phyloP scores from a whole-genome alignment of 2,329 filamentous ascomycete species.

The Ophiostoma triangulosporum region DNA sequence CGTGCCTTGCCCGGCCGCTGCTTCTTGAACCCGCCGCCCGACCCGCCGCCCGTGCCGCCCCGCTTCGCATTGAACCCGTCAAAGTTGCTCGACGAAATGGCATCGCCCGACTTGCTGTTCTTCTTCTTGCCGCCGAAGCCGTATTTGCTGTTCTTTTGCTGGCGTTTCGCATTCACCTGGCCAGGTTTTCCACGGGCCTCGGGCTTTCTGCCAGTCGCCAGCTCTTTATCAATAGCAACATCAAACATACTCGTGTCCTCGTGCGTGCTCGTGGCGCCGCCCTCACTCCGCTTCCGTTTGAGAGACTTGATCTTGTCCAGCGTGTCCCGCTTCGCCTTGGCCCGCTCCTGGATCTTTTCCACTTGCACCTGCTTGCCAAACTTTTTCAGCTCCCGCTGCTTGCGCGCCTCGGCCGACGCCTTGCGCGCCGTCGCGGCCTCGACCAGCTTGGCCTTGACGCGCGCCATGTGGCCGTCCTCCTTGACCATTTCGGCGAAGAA shows the following conservation, averaged over 20 bases:
- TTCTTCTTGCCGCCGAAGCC: conserved; percentile 95
- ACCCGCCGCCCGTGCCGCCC: conserved; percentile 70
- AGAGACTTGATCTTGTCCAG: conserved; percentile 89
- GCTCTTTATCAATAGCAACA: conserved; percentile 63
- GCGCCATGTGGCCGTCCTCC: conserved; percentile 95
- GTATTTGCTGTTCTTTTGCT: conserved; percentile 90
- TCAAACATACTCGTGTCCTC: conserved; percentile 89
- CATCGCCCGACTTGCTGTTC: conserved; percentile 81
- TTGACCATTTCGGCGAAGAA: conserved; percentile 99
- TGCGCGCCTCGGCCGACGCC: conserved; percentile 78
- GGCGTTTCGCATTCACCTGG: conserved; percentile 54
- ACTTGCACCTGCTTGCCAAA: conserved; percentile 98
- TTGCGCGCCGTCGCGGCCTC: conserved; percentile 89
- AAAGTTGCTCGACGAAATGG: conserved; percentile 66
- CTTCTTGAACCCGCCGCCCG: conserved; percentile 21
- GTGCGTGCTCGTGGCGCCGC: conserved; percentile 48
- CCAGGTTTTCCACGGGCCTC: no score
- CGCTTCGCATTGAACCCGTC: conserved; percentile 67
- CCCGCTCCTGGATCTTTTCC: conserved; percentile 85
- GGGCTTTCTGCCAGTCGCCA: conserved; percentile 29
- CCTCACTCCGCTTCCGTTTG: no score
- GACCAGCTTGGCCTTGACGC: conserved; percentile 83
- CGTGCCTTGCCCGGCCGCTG: conserved; percentile 30
- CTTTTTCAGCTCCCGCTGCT: conserved; percentile 92
- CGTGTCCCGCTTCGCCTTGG: conserved; percentile 83